phyloP scores from a whole-genome alignment of 176 grass and related monocot species.

The Olyra latifolia region DNA sequence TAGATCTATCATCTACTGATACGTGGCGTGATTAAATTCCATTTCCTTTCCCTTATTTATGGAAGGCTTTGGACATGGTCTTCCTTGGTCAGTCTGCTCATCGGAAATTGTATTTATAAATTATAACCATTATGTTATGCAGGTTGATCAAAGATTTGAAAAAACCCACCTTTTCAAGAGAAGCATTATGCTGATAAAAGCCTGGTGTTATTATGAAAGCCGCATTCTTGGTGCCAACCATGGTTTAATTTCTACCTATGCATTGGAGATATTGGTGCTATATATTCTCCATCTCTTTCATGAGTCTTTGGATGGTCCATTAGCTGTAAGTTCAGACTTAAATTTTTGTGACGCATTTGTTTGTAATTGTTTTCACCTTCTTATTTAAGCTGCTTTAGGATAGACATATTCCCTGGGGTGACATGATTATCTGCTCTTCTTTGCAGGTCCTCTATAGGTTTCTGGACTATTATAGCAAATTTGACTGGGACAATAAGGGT shows the following conservation, averaged over 20 bases:
- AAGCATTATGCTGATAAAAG: conserved; percentile 93
- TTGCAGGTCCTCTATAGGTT: conserved; percentile 90
- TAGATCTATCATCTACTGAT: conserved; percentile 19
- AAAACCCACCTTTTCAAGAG: conserved; percentile 79
- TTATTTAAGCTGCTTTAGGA: conserved; percentile 16
- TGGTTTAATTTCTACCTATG: conserved; percentile 93
- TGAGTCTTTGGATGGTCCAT: conserved; percentile 60
- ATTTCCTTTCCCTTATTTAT: conserved; percentile 7
- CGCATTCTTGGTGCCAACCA: conserved; percentile 96
- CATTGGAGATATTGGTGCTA: conserved; percentile 81
- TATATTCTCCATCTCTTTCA: conserved; percentile 86
- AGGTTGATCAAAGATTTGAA: conserved; percentile 77
- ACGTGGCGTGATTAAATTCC: not conserved
- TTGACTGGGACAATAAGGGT: conserved; percentile 87
- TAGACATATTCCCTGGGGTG: conserved; percentile 3
- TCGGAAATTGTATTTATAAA: conserved; percentile 17
- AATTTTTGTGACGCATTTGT: not conserved
- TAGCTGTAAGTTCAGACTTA: conserved; percentile 56
- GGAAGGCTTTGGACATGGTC: not conserved
- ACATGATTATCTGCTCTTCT: conserved; percentile 27
- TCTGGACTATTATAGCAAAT: conserved; percentile 92
- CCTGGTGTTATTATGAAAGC: conserved; percentile 97
- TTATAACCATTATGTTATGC: conserved; percentile 31
- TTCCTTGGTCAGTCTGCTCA: not conserved
- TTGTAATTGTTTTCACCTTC: not conserved